Evolutionary conservation across 371 early-diverging fungal species (phyloP), one percentile per base, ranked within the genome.

Genomic region (Mucor lusitanicus): DNA sequence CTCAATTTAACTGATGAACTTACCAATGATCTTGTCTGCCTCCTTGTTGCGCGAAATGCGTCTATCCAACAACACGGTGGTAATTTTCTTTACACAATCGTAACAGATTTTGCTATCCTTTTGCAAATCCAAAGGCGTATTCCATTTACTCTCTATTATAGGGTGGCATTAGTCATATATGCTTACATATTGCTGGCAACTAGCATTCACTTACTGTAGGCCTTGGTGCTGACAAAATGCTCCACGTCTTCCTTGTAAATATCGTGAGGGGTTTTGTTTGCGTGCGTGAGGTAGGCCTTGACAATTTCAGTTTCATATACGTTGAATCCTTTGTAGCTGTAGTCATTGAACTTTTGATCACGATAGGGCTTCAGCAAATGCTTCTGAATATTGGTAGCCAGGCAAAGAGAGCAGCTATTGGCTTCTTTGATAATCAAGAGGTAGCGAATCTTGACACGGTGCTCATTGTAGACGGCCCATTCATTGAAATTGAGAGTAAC

Each of bases 381-480:
- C 35, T 28, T 9, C 21, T 17, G 19, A n/a, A 21, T 3, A 27
- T 35, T 1, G 28, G 2, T 3, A 54, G 12, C 13, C 1, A 67
- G 48, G 39, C 89, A 87, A 8, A 85, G 65, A 11, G 72, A 68
- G 40, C 89, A 88, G n/a, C 57, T 66, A 0, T 58, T 50, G 3
- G 53, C 75, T 54, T 85, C 63, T 25, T 81, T 83, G 2, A 86
- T 74, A 12, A 87, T 61, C 6, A 87, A 69, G 15, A 90, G 46
- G 48, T 88, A 88, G 6, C 78, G 76, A 56, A 87, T 82, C 44
- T 77, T 75, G 67, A 88, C 84, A 53, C 83, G 85, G 9, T 73
- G 58, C 35, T 78, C 73, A 32, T 87, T 74, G 59, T 86, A 82
- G 1, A 90, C 89, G 60, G 87, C 79, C 54, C 80, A 90, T 68